Conservation (phyloP, 768 basidiomycete genomes). For the Serendipita vermifera region DNA sequence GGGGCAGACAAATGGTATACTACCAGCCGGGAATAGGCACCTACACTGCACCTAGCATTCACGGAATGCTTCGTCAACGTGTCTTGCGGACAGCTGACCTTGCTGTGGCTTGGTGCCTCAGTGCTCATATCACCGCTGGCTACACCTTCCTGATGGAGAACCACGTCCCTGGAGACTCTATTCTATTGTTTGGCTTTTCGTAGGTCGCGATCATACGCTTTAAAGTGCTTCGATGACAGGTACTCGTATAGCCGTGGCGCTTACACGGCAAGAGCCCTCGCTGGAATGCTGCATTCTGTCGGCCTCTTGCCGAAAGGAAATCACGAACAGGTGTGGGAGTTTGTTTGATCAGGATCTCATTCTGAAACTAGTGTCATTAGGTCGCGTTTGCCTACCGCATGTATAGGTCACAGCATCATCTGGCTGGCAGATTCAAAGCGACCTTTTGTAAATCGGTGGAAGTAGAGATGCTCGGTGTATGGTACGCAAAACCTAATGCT, state of each 20-base stretch:
- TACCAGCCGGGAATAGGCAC: constrained; percentile 35
- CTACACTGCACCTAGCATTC: constrained; percentile 48
- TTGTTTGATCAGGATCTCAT: no score
- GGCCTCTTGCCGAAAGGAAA: not conserved
- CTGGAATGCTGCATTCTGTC: constrained; percentile 43
- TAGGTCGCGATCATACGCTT: no score
- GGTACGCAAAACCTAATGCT: constrained; percentile 30
- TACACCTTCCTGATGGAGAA: constrained; percentile 5
- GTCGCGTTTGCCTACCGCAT: constrained; percentile 57
- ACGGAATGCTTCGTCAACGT: constrained; percentile 44
- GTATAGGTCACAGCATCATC: constrained; percentile 32
- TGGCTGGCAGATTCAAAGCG: constrained; percentile 46
- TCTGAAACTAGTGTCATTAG: no score
- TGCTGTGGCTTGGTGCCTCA: constrained; percentile 55
- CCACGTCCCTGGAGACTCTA: constrained; percentile 35
- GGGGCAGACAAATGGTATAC: not conserved
- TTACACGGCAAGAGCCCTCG: constrained; percentile 61
- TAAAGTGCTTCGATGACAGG: no score
- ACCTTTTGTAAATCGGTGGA: constrained; percentile 52
- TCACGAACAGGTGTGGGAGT: constrained; percentile 41
- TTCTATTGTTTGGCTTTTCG: constrained; percentile 78
- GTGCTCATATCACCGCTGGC: not conserved
- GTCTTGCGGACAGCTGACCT: constrained; percentile 48
- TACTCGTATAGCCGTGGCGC: constrained; percentile 48
- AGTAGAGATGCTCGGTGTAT: constrained; percentile 75